Evolutionary conservation across 345 rosid genomes (phyloP).

Genomic region (Eucalyptus sp.): DNA sequence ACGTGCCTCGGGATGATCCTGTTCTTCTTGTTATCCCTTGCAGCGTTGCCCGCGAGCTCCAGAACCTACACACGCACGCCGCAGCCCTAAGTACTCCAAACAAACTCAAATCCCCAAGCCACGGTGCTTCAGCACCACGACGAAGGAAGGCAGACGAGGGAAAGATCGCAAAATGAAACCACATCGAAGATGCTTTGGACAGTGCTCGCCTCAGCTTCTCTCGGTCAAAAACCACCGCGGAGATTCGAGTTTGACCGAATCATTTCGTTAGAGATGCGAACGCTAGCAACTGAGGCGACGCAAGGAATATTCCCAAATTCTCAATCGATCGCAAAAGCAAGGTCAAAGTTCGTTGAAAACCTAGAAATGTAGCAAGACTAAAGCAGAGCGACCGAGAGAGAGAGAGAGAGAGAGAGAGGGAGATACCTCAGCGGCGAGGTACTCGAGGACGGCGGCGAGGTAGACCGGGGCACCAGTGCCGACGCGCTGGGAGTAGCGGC

Average conservation of each 20-base stretch:
- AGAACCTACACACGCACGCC: slow-evolving; percentile 4
- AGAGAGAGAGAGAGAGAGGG: background rate
- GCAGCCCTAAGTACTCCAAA: background rate
- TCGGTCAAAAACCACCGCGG: background rate
- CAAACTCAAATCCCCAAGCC: background rate
- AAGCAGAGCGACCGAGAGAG: background rate
- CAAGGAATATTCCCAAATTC: background rate
- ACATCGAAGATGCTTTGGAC: background rate
- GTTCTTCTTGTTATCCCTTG: slow-evolving; percentile 30
- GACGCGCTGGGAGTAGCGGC: slow-evolving; percentile 22
- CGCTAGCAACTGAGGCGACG: background rate
- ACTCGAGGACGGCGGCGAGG: slow-evolving; percentile 32
- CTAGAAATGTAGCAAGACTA: background rate
- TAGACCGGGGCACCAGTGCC: slow-evolving; percentile 29
- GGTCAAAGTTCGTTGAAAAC: background rate
- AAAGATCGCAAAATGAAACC: background rate
- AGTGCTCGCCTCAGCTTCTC: background rate
- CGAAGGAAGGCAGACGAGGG: background rate
- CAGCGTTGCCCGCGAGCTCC: slow-evolving; percentile 31
- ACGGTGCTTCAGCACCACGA: background rate
- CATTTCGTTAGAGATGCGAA: background rate
- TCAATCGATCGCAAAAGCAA: background rate
- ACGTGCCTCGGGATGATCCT: slow-evolving; percentile 30
- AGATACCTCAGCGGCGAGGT: slow-evolving; percentile 24
- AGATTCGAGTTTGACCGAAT: background rate